Evolutionary conservation across 768 basidiomycete species (phyloP).

Genomic region (Phanerodontia chrysosporium): DNA sequence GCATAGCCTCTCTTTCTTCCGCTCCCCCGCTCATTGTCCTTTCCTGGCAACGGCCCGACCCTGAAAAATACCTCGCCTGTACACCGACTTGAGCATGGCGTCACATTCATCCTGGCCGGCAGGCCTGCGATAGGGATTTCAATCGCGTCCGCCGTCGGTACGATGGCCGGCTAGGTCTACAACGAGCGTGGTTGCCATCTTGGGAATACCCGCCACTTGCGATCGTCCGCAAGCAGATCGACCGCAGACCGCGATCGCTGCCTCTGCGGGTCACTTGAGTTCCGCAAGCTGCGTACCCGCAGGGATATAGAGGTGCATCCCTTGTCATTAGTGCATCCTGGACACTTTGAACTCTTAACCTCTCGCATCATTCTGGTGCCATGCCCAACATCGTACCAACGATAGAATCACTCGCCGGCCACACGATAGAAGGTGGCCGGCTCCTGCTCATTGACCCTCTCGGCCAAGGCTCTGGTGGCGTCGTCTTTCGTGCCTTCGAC

Average conservation of each 20-base stretch:
- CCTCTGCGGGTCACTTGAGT: background rate
- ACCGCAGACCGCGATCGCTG: background rate
- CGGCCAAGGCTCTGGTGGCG: conserved; percentile 23
- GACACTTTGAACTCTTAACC: background rate
- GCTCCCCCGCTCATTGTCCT: background rate
- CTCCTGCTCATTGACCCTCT: conserved; percentile 18
- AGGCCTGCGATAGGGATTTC: background rate
- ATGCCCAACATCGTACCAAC: conserved; percentile 4
- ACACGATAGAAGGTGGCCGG: conserved; percentile 20
- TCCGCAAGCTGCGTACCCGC: background rate
- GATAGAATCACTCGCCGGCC: conserved; percentile 18
- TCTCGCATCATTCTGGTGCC: background rate
- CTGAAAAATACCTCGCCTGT: background rate
- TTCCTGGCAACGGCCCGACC: background rate
- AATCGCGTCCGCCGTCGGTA: background rate
- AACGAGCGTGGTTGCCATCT: background rate
- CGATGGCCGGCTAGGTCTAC: background rate
- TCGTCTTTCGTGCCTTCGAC: conserved; percentile 24
- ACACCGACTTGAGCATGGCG: too few relatives aligned
- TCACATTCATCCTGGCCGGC: too few relatives aligned
- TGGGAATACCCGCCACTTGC: background rate
- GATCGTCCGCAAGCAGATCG: background rate
- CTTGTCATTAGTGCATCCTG: background rate
- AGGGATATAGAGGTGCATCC: background rate
- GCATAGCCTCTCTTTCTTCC: background rate